Evolutionary conservation across 768 basidiomycete species (phyloP), one percentile per base, ranked within the genome.

Genomic region (Fistulinella prunicolor): DNA sequence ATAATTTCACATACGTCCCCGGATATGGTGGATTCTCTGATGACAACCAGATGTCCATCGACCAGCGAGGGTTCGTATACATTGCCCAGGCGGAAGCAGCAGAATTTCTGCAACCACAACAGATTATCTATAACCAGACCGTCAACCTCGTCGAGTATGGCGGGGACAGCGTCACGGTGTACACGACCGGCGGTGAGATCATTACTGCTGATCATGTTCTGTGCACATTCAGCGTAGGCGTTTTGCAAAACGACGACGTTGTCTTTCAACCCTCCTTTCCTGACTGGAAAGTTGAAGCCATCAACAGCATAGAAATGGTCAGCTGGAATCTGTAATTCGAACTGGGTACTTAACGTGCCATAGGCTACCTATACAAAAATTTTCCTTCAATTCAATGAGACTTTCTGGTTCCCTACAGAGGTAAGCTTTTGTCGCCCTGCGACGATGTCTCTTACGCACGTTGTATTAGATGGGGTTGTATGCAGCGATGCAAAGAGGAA

Each of bases 161-260:
- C 6, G 52, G 56, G n/a, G 49, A 68, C 17, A 68, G 75, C 3
- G 81, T 81, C 14, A 66, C 61, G 1, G 75, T 87, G 26, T 69
- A 69, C 14, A 67, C 83, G 23, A 53, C 63, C 1, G 65, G 73
- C 47, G 81, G 79, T 1, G 51, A 64, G 26, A 65, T 35, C 2
- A 56, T 85, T 20, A 67, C 62, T 13, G 82, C 75, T 13, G 77
- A 84, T 43, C 80, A 83, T 59, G 82, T 77, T 3, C 58, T 87
- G 23, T 79, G 78, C 52, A 86, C 85, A 0, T 86, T 86, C 65
- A 85, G 83, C 51, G 60, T 84, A 2, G 85, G 85, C 0, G 85
- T 87, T 7, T 67, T 87, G 45, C 85, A 87, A 65, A 71, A 83
- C 47, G 67, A 74, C 24, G 83, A 85, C 49, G 78, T 86, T 5